Conservation (phyloP, 2,329 filamentous ascomycete genomes). For the Fusarium duplospermum region DNA sequence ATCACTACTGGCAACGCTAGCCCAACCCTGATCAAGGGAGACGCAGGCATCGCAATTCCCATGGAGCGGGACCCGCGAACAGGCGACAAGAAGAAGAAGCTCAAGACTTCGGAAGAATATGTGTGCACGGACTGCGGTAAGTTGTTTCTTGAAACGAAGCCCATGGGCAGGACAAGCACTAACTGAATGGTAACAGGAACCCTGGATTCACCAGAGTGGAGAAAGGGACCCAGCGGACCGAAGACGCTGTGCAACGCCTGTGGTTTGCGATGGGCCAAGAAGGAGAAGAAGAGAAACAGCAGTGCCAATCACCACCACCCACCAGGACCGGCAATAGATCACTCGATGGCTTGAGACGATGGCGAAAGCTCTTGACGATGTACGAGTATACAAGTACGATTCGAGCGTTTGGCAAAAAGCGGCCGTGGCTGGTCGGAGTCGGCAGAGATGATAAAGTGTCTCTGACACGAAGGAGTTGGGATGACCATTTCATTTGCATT, state of each 20-base stretch:
- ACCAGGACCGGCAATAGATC: slow-evolving; percentile 37
- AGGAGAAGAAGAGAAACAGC: slow-evolving; percentile 76
- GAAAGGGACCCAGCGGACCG: slow-evolving; percentile 90
- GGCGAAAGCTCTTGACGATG: neutral
- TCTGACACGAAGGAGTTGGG: slow-evolving; percentile 32
- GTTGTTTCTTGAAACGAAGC: slow-evolving; percentile 41
- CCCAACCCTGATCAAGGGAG: slow-evolving; percentile 83
- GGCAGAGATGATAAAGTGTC: slow-evolving; percentile 11
- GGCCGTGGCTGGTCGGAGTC: neutral
- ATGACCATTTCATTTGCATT: slow-evolving; percentile 26
- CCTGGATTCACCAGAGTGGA: slow-evolving; percentile 93
- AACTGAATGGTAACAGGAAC: slow-evolving; percentile 64
- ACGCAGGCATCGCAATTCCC: slow-evolving; percentile 87
- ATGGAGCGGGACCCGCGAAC: slow-evolving; percentile 79
- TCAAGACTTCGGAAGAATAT: slow-evolving; percentile 87
- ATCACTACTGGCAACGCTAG: slow-evolving; percentile 88
- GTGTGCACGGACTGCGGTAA: slow-evolving; percentile 93
- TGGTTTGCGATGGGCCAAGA: slow-evolving; percentile 81
- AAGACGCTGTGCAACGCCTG: slow-evolving; percentile 98
- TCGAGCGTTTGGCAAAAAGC: slow-evolving; percentile 1
- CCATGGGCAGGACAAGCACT: slow-evolving; percentile 5
- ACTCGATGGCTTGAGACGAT: slow-evolving; percentile 28
- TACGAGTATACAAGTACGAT: neutral
- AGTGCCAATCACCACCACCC: slow-evolving; percentile 28
- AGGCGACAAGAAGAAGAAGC: slow-evolving; percentile 87